phyloP scores from a whole-genome alignment of 1,284 basidiomycete genomes.

The Boletus coffeatus region DNA sequence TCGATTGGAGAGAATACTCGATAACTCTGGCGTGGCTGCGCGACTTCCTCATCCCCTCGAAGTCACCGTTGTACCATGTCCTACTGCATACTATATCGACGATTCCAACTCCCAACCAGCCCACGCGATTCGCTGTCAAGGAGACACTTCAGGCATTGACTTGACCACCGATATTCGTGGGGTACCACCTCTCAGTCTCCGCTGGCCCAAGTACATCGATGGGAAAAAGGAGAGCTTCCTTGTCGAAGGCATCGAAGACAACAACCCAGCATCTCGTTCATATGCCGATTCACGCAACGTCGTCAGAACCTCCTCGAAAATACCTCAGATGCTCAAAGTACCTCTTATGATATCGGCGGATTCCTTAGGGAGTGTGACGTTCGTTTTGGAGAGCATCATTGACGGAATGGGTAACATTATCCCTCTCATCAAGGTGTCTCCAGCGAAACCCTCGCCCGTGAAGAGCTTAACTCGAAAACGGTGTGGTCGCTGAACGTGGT shows the following conservation, averaged over 20 bases:
- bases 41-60: conserved; percentile 63
- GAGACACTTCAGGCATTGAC: conserved; percentile 58
- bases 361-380: conserved; percentile 58
- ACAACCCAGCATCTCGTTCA: conserved; percentile 23
- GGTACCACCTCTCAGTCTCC: conserved; percentile 73
- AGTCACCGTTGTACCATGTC: conserved; percentile 79
- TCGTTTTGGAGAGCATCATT: conserved; percentile 65
- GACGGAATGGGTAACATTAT: conserved; percentile 74
- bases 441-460: conserved; percentile 21
- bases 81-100: conserved; percentile 61
- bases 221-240: conserved; percentile 61
- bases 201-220: conserved; percentile 68
- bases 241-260: conserved; percentile 80
- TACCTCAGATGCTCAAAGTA: conserved; percentile 55
- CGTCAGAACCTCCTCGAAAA: conserved; percentile 24
- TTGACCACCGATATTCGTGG: conserved; percentile 69
- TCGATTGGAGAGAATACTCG: conserved; percentile 67
- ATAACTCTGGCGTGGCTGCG: conserved; percentile 61
- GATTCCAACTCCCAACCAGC: conserved; percentile 36
- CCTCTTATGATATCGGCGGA: conserved; percentile 64
- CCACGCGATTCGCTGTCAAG: conserved; percentile 63
- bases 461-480: conserved; percentile 41
- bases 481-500: conserved; percentile 63
- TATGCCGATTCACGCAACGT: conserved; percentile 19
- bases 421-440: conserved; percentile 33